Evolutionary conservation across 108 stramenopile genomes (phyloP).

Genomic region (Schizochytrium sp.): DNA sequence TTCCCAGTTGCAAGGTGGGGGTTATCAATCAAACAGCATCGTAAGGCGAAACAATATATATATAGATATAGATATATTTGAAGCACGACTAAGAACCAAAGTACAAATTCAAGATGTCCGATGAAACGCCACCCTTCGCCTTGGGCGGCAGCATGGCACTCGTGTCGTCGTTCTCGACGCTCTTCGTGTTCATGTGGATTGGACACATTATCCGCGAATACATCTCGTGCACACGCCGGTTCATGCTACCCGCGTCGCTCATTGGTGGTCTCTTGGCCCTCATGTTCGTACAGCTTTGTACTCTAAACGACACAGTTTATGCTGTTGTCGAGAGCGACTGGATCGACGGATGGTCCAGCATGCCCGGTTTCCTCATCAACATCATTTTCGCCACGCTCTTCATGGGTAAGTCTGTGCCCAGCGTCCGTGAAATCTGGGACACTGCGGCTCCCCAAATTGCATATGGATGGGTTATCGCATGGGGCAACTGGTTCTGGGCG

Average conservation of each 20-base stretch:
- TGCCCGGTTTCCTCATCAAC: conserved; percentile 57
- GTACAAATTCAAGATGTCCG: background rate
- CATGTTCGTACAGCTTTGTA: conserved; percentile 37
- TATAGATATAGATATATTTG: too few relatives aligned
- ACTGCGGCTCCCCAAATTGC: conserved; percentile 41
- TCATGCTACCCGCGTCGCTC: conserved; percentile 31
- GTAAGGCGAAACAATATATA: too few relatives aligned
- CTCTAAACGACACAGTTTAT: background rate
- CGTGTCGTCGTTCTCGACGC: background rate
- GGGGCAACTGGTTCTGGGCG: conserved; percentile 47
- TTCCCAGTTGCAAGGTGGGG: too few relatives aligned
- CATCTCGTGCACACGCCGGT: background rate
- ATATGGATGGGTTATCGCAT: conserved; percentile 39
- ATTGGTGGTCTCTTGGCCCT: conserved; percentile 44
- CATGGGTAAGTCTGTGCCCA: conserved; percentile 40
- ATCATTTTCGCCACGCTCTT: conserved; percentile 52
- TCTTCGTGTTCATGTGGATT: conserved; percentile 25
- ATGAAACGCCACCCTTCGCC: background rate
- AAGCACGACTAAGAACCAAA: too few relatives aligned
- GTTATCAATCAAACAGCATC: too few relatives aligned
- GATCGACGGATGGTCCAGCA: background rate
- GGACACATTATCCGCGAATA: conserved; percentile 46
- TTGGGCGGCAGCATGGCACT: conserved; percentile 33
- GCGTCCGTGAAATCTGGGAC: background rate
- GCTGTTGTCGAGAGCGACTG: conserved; percentile 20